These are phyloP conservation scores for Ganoderma sinense DNA, from an alignment of 1,284 basidiomycete genomes.

Conservation along the genomic window DNA sequence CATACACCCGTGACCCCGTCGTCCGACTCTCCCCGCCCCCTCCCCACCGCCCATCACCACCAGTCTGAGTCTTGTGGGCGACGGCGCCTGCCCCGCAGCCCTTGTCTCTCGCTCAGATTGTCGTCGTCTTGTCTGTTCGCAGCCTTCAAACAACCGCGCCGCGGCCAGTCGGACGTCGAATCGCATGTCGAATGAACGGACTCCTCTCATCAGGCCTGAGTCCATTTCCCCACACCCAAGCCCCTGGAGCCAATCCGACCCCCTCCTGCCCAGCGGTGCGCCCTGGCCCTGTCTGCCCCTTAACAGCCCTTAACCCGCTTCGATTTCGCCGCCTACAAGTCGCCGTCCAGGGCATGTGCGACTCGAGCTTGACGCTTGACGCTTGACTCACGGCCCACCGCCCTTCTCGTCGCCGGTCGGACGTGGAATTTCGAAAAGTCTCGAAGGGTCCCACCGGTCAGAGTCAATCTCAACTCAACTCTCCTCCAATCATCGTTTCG, in stretches of 20 bases:
- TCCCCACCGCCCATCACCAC: background rate
- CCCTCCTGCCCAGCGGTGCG: conserved; percentile 2
- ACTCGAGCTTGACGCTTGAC: background rate
- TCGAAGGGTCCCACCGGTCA: background rate
- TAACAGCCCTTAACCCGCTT: background rate
- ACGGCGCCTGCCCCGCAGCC: background rate
- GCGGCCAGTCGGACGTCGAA: background rate
- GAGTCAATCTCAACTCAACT: conserved; percentile 8
- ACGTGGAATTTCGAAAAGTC: background rate
- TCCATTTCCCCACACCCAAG: background rate
- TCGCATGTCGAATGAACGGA: background rate
- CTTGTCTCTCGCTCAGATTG: background rate
- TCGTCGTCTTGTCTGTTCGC: conserved; percentile 8
- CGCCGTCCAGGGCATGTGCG: background rate
- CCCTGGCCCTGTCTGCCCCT: conserved; percentile 1
- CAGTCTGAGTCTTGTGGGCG: background rate
- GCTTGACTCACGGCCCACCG: background rate
- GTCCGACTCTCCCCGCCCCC: background rate
- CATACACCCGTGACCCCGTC: conserved; percentile 11
- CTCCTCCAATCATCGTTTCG: background rate
- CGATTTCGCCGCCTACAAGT: background rate
- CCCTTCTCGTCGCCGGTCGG: background rate
- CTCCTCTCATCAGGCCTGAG: background rate
- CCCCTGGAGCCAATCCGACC: background rate
- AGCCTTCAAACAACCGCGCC: conserved; percentile 3